These are phyloP conservation scores for Sphagnum tenellum DNA, from an alignment of 225 moss, liverwort and hornwort genomes.

Conservation along the genomic window DNA sequence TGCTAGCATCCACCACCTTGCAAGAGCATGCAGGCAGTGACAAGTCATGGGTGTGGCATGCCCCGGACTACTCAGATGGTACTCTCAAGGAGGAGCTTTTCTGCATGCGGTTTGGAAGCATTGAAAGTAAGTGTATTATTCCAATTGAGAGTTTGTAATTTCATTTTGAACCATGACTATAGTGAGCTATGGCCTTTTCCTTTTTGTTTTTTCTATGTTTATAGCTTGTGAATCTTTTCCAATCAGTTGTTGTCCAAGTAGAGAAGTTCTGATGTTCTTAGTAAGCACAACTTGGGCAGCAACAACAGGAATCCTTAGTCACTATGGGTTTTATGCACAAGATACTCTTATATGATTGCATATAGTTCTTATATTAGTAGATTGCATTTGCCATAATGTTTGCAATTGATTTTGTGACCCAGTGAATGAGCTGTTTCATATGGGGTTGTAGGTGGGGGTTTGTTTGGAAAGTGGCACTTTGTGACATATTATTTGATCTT, in stretches of 20 bases:
- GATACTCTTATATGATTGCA: too few relatives aligned
- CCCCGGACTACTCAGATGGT: slow-evolving; percentile 83
- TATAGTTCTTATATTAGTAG: too few relatives aligned
- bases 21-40: slow-evolving; percentile 99
- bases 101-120: slow-evolving; percentile 72
- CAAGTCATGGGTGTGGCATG: slow-evolving; percentile 97
- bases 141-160: too few relatives aligned
- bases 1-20: slow-evolving; percentile 60
- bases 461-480: background rate
- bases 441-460: background rate
- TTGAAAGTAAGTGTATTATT: slow-evolving; percentile 46
- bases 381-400: background rate
- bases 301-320: background rate
- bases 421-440: background rate
- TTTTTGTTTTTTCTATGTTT: background rate
- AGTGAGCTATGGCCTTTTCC: background rate
- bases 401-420: background rate
- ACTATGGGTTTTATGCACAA: too few relatives aligned
- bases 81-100: slow-evolving; percentile 86
- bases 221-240: background rate
- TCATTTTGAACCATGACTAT: too few relatives aligned
- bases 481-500: background rate
- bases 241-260: background rate
- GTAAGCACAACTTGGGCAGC: background rate
- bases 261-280: background rate